Percentiles rank a stretch among this genome's conserved stretches.
Evolutionary conservation across 108 stramenopile genomes (phyloP).

Genomic region (Aurantiochytrium sp.): DNA sequence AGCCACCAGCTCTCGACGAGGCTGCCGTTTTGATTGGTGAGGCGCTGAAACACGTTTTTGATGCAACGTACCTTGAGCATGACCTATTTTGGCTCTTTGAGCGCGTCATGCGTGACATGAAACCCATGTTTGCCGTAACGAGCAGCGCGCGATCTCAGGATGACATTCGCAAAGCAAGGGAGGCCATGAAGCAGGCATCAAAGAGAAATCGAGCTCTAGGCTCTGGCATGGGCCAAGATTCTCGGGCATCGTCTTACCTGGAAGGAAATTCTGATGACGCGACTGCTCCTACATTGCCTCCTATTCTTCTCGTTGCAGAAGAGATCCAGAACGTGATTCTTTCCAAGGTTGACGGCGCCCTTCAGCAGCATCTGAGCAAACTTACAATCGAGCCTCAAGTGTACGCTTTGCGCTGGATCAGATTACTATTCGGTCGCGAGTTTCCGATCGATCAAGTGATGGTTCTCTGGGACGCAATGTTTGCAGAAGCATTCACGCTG

Average conservation of each 20-base stretch:
- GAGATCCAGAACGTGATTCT: conserved; percentile 27
- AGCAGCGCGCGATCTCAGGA: background rate
- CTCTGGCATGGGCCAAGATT: background rate
- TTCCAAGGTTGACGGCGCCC: conserved; percentile 28
- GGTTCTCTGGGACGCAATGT: conserved; percentile 35
- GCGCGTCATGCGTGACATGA: conserved; percentile 18
- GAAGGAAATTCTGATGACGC: no score
- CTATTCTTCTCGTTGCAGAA: conserved; percentile 29
- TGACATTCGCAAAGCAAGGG: background rate
- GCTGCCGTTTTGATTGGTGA: background rate
- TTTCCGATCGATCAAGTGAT: conserved; percentile 23
- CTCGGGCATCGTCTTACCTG: background rate
- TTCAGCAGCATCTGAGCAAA: conserved; percentile 29
- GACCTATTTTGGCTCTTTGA: background rate
- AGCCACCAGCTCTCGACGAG: background rate
- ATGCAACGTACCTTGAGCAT: conserved; percentile 8
- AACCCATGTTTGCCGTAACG: background rate
- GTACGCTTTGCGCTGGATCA: conserved; percentile 42
- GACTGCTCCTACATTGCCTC: background rate
- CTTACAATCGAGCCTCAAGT: conserved; percentile 37
- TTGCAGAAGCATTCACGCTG: conserved; percentile 18
- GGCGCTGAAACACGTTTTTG: conserved; percentile 11
- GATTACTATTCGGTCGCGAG: conserved; percentile 40
- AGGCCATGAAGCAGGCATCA: background rate
- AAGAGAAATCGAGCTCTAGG: background rate